Conservation (phyloP, 352 stramenopile species). For the Phytopythium litorale region DNA sequence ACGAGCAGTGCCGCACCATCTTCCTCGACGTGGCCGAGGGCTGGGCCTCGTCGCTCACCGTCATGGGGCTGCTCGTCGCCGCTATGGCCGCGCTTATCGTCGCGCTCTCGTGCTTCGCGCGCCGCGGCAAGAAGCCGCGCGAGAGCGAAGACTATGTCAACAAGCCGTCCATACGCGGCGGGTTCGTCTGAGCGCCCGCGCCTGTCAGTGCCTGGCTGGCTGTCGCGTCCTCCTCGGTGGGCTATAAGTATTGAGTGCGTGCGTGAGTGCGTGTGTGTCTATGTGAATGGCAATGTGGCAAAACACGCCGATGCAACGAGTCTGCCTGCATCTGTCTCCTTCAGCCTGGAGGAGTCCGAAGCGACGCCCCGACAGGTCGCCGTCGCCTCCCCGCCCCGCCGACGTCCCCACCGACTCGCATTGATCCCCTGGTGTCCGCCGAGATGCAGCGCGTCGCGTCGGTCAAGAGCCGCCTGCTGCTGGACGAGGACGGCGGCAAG, state of each 20-base stretch:
- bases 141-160: slow-evolving; percentile 7
- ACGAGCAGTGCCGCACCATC: slow-evolving; percentile 61
- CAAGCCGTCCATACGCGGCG: not conserved
- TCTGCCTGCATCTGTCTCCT: not conserved
- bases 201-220: not conserved
- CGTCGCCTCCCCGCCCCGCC: not conserved
- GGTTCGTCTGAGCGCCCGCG: slow-evolving; percentile 1
- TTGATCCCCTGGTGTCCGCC: not conserved
- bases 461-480: slow-evolving; percentile 22
- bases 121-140: slow-evolving; percentile 29
- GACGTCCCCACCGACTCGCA: not conserved
- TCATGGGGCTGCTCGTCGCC: slow-evolving; percentile 48
- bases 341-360: not conserved
- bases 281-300: not conserved
- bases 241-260: not conserved
- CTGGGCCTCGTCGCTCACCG: slow-evolving; percentile 53
- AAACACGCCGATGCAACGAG: no score
- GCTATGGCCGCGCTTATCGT: slow-evolving; percentile 49
- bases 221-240: not conserved
- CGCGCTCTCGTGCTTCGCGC: slow-evolving; percentile 56
- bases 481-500: slow-evolving; percentile 18
- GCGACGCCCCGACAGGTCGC: not conserved
- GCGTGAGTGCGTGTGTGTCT: not conserved
- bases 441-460: slow-evolving; percentile 28
- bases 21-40: slow-evolving; percentile 65